These are phyloP conservation scores for Aspergillus taichungensis DNA, from an alignment of 495 filamentous ascomycete genomes.

Conservation along the genomic window DNA sequence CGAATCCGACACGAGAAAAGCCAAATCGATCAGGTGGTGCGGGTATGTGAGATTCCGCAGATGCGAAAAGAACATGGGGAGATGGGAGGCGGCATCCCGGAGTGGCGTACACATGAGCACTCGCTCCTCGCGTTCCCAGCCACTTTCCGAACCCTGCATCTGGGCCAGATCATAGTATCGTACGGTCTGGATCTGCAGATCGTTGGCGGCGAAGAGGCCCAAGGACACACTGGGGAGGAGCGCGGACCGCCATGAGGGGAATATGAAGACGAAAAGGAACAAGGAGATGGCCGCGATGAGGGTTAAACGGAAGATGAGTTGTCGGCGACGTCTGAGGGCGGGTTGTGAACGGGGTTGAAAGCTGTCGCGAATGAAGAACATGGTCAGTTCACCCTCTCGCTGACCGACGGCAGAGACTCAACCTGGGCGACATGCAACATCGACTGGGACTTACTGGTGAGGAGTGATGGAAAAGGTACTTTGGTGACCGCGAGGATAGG, in stretches of 20 bases:
- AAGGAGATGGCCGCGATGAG: slow-evolving; percentile 39
- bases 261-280: slow-evolving; percentile 59
- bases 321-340: slow-evolving; percentile 62
- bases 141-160: slow-evolving; percentile 77
- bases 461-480: slow-evolving; percentile 81
- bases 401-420: slow-evolving; percentile 4
- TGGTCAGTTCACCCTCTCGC: not conserved
- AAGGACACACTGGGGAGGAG: slow-evolving; percentile 56
- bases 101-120: slow-evolving; percentile 93
- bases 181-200: slow-evolving; percentile 81
- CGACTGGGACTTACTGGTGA: slow-evolving; percentile 53
- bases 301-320: slow-evolving; percentile 61
- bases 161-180: slow-evolving; percentile 93
- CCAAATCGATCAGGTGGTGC: slow-evolving; percentile 90
- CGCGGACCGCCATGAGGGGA: slow-evolving; percentile 59
- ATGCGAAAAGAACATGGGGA: slow-evolving; percentile 98
- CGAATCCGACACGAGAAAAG: slow-evolving; percentile 95
- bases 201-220: slow-evolving; percentile 58
- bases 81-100: slow-evolving; percentile 84
- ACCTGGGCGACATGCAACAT: not conserved
- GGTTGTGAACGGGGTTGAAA: slow-evolving; percentile 82
- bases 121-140: slow-evolving; percentile 91
- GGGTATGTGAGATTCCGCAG: slow-evolving; percentile 95
- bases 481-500: slow-evolving; percentile 50
- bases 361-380: slow-evolving; percentile 33